Conservation (phyloP, 352 stramenopile genomes). For the Peronospora destructor region DNA sequence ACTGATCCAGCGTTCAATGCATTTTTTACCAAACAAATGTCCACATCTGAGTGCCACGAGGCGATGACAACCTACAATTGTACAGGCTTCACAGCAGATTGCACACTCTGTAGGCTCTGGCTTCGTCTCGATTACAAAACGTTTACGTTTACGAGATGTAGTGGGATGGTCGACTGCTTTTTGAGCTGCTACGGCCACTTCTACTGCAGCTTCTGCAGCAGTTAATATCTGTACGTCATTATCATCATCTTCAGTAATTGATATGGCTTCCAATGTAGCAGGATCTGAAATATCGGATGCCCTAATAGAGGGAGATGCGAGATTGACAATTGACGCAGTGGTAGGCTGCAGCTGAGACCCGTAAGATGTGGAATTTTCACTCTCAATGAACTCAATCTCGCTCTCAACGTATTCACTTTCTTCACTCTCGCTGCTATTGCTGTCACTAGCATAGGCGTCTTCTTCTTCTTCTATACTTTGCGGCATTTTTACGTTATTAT, state of each 20-base stretch:
- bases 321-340: no score
- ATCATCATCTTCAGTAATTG: constrained; percentile 27
- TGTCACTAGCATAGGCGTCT: no score
- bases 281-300: constrained; percentile 2
- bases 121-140: constrained; percentile 25
- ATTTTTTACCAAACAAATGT: constrained; percentile 67
- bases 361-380: no score
- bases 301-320: constrained; percentile 1
- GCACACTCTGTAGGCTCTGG: constrained; percentile 61
- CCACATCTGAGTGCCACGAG: constrained; percentile 64
- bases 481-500: no score
- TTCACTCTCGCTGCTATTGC: no score
- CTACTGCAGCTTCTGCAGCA: constrained; percentile 14
- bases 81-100: constrained; percentile 70
- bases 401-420: no score
- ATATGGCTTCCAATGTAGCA: no score
- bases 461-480: no score
- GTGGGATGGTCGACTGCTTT: constrained; percentile 2
- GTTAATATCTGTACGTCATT: constrained; percentile 32
- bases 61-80: constrained; percentile 45
- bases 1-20: constrained; percentile 65
- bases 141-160: constrained; percentile 26
- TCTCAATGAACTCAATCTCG: no score
- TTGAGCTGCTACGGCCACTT: constrained; percentile 1
- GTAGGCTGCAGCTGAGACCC: no score